Evolutionary conservation across 2,329 filamentous ascomycete genomes (phyloP), one percentile per base, ranked within the genome.

Genomic region (Colletotrichum lentis): DNA sequence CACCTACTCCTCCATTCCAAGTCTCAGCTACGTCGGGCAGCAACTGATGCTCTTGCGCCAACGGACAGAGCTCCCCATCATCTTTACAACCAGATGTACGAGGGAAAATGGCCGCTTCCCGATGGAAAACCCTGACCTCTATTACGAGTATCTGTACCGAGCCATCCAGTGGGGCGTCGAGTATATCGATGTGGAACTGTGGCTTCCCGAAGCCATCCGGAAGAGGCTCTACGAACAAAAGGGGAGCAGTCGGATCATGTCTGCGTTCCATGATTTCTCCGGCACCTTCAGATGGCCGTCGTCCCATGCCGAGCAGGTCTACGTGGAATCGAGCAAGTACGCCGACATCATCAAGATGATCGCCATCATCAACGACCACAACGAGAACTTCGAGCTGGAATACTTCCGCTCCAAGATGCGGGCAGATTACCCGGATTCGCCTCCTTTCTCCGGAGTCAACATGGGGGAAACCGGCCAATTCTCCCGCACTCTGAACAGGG

Each of bases 261-360:
- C 92, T n/a, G 93, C 93, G 14, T 96, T 95, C 74, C 93, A 96
- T 77, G 93, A 96, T 80, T 95, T 95, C 74, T 94, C 92, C 0
- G 91, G 92, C 1, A 90, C 84, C 0, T 95, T 95, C 83, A 92
- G 90, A 74, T 96, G 93, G 93, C 90, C 91, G 0, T 92, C 91
- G 0, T 80, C 86, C 7, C 86, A 91, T 72, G 92, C 92, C 1
- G 87, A 91, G 73, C 82, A 86, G 12, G 85, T 95, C 4, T 96
- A 94, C 73, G 82, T 87, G 67, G 86, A 90, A 72, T 92, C 91
- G 10, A 86, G 87, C 54, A 87, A 88, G 67, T 93, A 94, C 72
- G 91, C 91, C 54, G 92, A 96, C 76, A 92, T 96, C 65, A 90
- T 96, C 75, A 96, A 96, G 81, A 96, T 96, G 91, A 96, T 96